phyloP scores from a whole-genome alignment of 257 asterid genomes.

The Lantana camara region DNA sequence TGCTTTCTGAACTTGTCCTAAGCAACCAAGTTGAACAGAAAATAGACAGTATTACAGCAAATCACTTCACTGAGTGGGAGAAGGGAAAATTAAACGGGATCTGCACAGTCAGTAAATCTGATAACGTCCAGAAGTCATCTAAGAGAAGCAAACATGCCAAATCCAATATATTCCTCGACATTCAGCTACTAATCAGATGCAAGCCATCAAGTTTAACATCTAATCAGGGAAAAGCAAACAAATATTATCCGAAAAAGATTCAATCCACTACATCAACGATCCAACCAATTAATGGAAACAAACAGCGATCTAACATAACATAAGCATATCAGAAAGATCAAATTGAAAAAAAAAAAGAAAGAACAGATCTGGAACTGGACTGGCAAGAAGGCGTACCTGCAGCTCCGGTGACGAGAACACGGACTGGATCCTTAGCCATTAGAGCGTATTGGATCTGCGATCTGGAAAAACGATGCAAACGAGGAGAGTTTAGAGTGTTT shows the following conservation, averaged over 20 bases:
- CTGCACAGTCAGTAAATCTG: neutral
- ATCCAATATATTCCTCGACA: neutral
- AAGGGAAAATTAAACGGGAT: neutral
- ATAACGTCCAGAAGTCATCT: neutral
- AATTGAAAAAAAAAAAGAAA: neutral
- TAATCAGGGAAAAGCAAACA: neutral
- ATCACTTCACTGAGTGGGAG: neutral
- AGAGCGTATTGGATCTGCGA: conserved; percentile 31
- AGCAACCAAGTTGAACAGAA: neutral
- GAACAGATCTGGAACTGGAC: conserved; percentile 25
- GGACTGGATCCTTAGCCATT: conserved; percentile 82
- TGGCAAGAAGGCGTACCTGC: conserved; percentile 51
- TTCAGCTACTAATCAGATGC: too few relatives aligned
- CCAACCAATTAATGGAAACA: neutral
- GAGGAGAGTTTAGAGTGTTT: conserved; percentile 12
- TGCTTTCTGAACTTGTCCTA: neutral
- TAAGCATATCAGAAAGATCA: neutral
- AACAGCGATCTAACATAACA: conserved; percentile 8
- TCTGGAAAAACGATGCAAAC: conserved; percentile 28
- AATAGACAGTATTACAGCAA: neutral
- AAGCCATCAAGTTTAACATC: neutral
- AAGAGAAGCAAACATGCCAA: neutral
- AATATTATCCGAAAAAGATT: conserved; percentile 1
- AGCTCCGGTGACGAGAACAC: conserved; percentile 91
- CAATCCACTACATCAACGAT: conserved; percentile 7